Conservation (phyloP, 345 rosid genomes). For the Kernera saxatilis region DNA sequence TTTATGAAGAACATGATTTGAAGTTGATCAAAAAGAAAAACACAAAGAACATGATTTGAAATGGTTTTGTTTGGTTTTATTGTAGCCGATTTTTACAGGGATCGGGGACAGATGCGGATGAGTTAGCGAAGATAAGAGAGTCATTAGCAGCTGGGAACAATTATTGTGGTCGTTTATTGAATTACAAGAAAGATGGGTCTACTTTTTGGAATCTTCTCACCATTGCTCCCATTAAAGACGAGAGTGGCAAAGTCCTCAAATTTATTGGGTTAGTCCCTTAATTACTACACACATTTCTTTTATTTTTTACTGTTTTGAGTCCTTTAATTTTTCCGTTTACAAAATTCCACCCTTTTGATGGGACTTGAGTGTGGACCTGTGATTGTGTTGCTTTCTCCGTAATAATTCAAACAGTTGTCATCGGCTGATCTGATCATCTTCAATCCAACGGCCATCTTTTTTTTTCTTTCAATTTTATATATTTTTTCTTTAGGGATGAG, state of each 20-base stretch:
- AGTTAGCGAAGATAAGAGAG: conserved; percentile 74
- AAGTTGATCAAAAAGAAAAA: too few species aligned
- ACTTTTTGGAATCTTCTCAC: conserved; percentile 98
- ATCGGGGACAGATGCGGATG: conserved; percentile 81
- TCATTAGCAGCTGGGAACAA: conserved; percentile 49
- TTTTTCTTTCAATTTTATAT: not conserved
- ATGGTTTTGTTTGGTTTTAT: not conserved
- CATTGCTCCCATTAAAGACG: conserved; percentile 87
- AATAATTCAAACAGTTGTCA: conserved; percentile 10
- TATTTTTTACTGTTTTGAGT: not conserved
- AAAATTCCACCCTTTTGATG: conserved; percentile 23
- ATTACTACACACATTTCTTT: not conserved
- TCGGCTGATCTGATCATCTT: not conserved
- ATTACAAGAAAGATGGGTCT: conserved; percentile 91
- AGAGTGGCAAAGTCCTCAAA: conserved; percentile 74
- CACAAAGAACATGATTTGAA: not conserved
- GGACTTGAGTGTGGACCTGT: conserved; percentile 28
- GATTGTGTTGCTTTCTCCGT: conserved; percentile 17
- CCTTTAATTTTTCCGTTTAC: not conserved
- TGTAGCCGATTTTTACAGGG: conserved; percentile 90
- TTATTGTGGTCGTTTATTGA: conserved; percentile 86
- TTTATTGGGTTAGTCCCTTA: conserved; percentile 73
- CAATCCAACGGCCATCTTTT: not conserved
- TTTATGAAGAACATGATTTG: not conserved
- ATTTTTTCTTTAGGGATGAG: too few species aligned